Evolutionary conservation across 2,329 filamentous ascomycete species (phyloP).

Genomic region (Hypoxylon sp.): DNA sequence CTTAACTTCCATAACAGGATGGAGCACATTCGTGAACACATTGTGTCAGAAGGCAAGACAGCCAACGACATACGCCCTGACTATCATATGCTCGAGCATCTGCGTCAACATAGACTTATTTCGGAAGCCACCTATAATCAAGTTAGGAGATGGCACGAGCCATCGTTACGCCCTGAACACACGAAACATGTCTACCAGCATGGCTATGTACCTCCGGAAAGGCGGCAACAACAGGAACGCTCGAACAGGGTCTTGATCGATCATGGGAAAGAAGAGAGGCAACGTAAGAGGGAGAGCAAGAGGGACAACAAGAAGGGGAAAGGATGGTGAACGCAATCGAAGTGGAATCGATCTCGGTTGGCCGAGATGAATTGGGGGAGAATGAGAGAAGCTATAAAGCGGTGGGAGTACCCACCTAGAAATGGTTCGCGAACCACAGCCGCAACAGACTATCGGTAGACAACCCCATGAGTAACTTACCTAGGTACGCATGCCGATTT

Average conservation of each 20-base stretch:
- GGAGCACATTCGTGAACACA: conserved; percentile 65
- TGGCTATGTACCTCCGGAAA: conserved; percentile 28
- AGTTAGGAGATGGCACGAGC: conserved; percentile 28
- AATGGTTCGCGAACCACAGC: conserved; percentile 39
- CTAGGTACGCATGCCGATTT: conserved; percentile 5
- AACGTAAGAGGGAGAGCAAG: conserved; percentile 2
- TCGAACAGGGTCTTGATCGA: conserved; percentile 13
- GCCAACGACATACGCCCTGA: conserved; percentile 79
- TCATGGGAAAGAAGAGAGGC: conserved; percentile 20
- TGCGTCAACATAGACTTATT: conserved; percentile 37
- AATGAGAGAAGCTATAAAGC: conserved; percentile 23
- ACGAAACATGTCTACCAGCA: conserved; percentile 16
- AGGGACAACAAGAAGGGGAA: too few species aligned
- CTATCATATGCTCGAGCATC: conserved; percentile 88
- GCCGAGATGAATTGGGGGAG: conserved; percentile 12
- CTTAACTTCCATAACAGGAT: conserved; percentile 60
- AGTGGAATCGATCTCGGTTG: too few species aligned
- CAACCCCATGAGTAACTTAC: conserved; percentile 20
- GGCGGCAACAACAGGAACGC: conserved; percentile 1
- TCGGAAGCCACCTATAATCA: conserved; percentile 2
- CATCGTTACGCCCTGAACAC: conserved; percentile 17
- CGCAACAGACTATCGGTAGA: conserved; percentile 10
- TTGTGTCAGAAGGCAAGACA: conserved; percentile 48
- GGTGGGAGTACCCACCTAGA: conserved; percentile 25
- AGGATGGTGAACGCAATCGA: too few species aligned